Evolutionary conservation across 495 filamentous ascomycete genomes (phyloP).

Genomic region (Wilcoxina mikolae): DNA sequence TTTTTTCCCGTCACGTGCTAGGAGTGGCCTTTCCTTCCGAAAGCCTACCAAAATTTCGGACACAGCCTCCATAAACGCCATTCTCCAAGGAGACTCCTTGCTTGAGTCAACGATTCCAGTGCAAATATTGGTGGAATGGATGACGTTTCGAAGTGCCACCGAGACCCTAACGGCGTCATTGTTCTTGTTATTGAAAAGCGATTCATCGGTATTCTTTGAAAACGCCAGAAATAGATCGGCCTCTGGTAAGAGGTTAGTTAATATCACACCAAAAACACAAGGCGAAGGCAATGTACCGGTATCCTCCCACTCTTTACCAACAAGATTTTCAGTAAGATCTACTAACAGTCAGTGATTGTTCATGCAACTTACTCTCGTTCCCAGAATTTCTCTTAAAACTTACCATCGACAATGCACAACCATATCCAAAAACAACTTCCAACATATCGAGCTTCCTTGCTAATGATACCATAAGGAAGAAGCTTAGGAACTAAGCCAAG

Average conservation of each 20-base stretch:
- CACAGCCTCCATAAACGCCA: conserved; percentile 14
- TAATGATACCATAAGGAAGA: conserved; percentile 21
- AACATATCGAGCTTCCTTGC: conserved; percentile 20
- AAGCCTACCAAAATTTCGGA: conserved; percentile 22
- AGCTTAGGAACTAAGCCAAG: conserved; percentile 24
- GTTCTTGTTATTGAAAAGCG: conserved; percentile 8
- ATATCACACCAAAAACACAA: neutral
- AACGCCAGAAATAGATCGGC: conserved; percentile 17
- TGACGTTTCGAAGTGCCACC: conserved; percentile 18
- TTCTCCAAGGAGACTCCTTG: conserved; percentile 10
- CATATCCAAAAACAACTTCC: conserved; percentile 28
- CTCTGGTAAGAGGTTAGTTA: conserved; percentile 8
- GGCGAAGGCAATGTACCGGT: conserved; percentile 6
- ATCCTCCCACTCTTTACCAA: conserved; percentile 21
- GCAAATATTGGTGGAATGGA: conserved; percentile 18
- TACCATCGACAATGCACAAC: conserved; percentile 28
- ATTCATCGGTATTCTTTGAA: conserved; percentile 4
- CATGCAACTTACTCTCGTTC: too few relatives aligned
- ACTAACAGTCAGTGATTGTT: conserved; percentile 8
- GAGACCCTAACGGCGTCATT: conserved; percentile 20
- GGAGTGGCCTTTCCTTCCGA: conserved; percentile 20
- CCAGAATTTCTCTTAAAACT: too few relatives aligned
- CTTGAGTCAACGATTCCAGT: neutral
- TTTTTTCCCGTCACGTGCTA: conserved; percentile 9
- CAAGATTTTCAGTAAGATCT: conserved; percentile 25